Base-by-base conservation (phyloP, 805 yeast species). In the Wickerhamiella sorbophila region DNA sequence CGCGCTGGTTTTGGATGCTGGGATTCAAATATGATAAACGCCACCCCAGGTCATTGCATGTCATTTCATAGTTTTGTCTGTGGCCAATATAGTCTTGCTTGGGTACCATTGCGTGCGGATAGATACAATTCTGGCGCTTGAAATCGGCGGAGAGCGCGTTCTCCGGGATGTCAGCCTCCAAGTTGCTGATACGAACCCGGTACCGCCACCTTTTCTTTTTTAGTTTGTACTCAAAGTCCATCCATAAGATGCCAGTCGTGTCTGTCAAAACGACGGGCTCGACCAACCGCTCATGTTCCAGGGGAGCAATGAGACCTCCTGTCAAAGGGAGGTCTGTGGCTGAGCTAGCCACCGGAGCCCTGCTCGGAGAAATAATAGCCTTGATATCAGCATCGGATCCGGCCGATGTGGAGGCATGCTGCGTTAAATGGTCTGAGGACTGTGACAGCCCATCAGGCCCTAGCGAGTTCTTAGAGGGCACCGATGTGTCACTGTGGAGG, bases 41-140 rank as follows among this genome's bases (percentile, higher is more conserved):
- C 74, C 74, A 69, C 4, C 74, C 75, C 33, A 70, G 60, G 21
- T 58, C 56, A 48, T 70, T 70, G 55, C 75, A 71, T 35, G 61
- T 65, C 31, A 62, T 61, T 48, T 70, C 75, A 49, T 70, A 70
- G 32, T 54, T 49, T 12, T 61, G 64, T 26, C 75, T 58, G 41
- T 67, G 68, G 5, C 74, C 74, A 26, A 53, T 57, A 47, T 67
- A 68, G 42, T 60, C 60, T n/a, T 56, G 60, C 1, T 56, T 53
- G 1, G 69, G 63, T 4, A 61, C 67, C 55, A 62, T 60, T 1
- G 74, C 74, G n/a, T 66, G 55, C 6, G 72, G 72, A 44, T 70
- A 70, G 4, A 70, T 62, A 49, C 75, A 67, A 52, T 70, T 70
- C 15, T 59, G 58, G 9, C 34, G 41, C 37, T 59, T 45, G 48